A percentile compares a stretch with the other conserved stretches of the same genome.
Conservation (phyloP, 768 basidiomycete species). For the Cubamyces lactineus region DNA sequence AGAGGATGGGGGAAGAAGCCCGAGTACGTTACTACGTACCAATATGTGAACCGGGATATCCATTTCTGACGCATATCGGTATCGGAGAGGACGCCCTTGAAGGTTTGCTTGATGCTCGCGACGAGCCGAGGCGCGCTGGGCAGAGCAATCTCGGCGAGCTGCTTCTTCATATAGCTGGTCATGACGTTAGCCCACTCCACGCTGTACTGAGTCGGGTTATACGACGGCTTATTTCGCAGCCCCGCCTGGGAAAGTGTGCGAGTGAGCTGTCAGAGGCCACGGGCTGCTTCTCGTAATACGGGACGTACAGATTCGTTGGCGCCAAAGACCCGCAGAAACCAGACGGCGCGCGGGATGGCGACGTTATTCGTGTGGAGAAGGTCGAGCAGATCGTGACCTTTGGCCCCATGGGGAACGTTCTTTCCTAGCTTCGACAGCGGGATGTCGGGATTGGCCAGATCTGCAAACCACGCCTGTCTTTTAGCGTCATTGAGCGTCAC, state of each 20-base stretch:
- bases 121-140: slow-evolving; percentile 78
- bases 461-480: slow-evolving; percentile 81
- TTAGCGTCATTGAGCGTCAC: slow-evolving; percentile 81
- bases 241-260: slow-evolving; percentile 53
- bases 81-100: slow-evolving; percentile 81
- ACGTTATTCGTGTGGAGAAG: slow-evolving; percentile 76
- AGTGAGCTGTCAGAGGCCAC: neutral
- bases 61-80: slow-evolving; percentile 70
- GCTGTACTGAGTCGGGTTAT: slow-evolving; percentile 83
- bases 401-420: slow-evolving; percentile 84
- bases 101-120: slow-evolving; percentile 80
- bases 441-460: slow-evolving; percentile 79
- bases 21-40: slow-evolving; percentile 54
- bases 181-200: slow-evolving; percentile 84
- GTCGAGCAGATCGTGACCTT: slow-evolving; percentile 83
- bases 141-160: slow-evolving; percentile 74
- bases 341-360: slow-evolving; percentile 79
- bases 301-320: slow-evolving; percentile 80
- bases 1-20: too few species aligned
- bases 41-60: slow-evolving; percentile 79
- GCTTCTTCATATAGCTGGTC: slow-evolving; percentile 82
- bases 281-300: neutral
- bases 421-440: slow-evolving; percentile 82
- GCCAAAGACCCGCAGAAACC: slow-evolving; percentile 86
- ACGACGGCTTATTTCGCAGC: slow-evolving; percentile 75